Conservation (phyloP, 306 rosid species). For the Phaseolus lunatus region DNA sequence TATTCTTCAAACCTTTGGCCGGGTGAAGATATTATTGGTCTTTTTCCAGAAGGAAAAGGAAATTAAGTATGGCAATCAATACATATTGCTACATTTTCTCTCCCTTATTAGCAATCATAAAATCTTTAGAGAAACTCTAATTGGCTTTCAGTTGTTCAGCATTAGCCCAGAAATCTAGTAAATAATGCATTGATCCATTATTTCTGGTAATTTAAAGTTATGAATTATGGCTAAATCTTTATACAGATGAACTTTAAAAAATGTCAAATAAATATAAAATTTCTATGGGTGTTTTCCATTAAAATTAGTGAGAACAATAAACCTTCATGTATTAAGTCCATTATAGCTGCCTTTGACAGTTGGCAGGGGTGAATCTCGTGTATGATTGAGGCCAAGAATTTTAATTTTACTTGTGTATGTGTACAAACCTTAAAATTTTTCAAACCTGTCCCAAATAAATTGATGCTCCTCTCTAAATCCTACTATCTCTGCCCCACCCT, state of each 20-base stretch:
- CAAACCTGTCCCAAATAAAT: neutral
- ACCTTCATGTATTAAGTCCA: neutral
- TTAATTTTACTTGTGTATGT: neutral
- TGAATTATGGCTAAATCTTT: neutral
- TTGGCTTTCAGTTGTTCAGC: neutral
- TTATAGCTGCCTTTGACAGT: neutral
- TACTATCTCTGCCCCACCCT: neutral
- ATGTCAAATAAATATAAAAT: neutral
- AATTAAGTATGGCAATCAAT: neutral
- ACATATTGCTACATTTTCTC: neutral
- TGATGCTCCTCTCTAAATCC: neutral
- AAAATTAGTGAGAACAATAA: neutral
- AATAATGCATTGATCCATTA: neutral
- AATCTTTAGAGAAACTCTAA: neutral
- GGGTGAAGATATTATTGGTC: neutral
- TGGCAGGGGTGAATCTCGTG: neutral
- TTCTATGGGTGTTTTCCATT: neutral
- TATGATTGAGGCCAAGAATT: neutral
- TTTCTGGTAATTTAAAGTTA: neutral
- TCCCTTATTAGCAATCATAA: neutral
- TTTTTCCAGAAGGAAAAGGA: neutral
- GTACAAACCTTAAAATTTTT: neutral
- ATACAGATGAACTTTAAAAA: neutral
- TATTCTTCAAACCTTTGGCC: neutral
- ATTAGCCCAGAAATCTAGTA: neutral